Conservation (phyloP, 495 filamentous ascomycete species). For the Talaromyces stipitatus region DNA sequence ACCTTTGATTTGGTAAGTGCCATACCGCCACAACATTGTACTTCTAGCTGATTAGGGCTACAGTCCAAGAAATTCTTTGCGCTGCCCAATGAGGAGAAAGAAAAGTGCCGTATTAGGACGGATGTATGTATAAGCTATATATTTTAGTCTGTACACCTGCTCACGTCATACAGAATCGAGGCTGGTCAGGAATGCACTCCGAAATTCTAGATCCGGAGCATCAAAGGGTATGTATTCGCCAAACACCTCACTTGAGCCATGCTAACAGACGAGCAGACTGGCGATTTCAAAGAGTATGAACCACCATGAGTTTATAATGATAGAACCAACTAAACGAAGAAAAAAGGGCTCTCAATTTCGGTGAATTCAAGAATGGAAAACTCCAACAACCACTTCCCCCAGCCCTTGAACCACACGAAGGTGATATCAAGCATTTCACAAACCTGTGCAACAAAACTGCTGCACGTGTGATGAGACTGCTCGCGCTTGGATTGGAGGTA, state of each 20-base stretch:
- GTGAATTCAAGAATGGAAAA: slow-evolving; percentile 62
- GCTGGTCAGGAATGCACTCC: slow-evolving; percentile 82
- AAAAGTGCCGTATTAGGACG: slow-evolving; percentile 59
- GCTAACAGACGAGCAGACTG: slow-evolving; percentile 44
- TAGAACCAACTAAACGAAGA: not conserved
- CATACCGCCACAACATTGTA: too few species aligned
- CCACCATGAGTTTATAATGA: not conserved
- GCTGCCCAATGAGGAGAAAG: slow-evolving; percentile 64
- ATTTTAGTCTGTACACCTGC: too few species aligned
- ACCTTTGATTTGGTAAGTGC: slow-evolving; percentile 67
- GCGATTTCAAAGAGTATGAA: slow-evolving; percentile 89
- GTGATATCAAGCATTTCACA: slow-evolving; percentile 57
- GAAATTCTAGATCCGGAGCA: slow-evolving; percentile 81
- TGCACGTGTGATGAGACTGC: slow-evolving; percentile 59
- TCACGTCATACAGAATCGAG: slow-evolving; percentile 53
- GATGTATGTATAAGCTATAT: slow-evolving; percentile 38
- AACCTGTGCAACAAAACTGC: slow-evolving; percentile 66
- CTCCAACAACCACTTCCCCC: slow-evolving; percentile 74
- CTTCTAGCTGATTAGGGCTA: too few species aligned
- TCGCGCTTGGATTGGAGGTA: slow-evolving; percentile 68
- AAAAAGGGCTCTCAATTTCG: slow-evolving; percentile 80
- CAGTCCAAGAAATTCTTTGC: slow-evolving; percentile 76
- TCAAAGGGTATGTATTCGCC: slow-evolving; percentile 55
- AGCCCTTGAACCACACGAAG: slow-evolving; percentile 50
- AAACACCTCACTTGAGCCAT: not conserved